Percentiles rank a stretch among this genome's conserved stretches.
Evolutionary conservation across 2,329 filamentous ascomycete species (phyloP).

Genomic region (Zymoseptoria crescenta): DNA sequence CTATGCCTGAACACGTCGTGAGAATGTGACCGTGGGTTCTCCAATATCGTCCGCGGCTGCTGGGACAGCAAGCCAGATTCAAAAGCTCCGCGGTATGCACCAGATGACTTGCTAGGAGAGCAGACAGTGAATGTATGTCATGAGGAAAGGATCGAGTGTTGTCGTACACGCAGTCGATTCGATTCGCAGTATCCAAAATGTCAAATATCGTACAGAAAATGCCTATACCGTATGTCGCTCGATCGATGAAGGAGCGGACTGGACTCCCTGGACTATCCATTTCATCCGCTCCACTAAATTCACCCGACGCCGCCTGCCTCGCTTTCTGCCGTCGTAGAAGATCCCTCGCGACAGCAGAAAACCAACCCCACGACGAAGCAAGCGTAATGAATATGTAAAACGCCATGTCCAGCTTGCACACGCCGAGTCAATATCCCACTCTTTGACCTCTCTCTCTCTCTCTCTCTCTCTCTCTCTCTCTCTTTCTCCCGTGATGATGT

Average conservation of each 20-base stretch:
- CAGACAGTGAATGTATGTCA: no score
- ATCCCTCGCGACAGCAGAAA: background rate
- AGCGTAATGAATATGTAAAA: background rate
- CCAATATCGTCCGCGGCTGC: no score
- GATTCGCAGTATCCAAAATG: background rate
- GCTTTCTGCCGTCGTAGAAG: background rate
- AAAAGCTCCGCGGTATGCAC: no score
- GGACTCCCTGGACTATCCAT: background rate
- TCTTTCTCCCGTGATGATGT: background rate
- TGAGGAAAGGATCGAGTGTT: no score
- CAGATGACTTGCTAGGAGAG: no score
- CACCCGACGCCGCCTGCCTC: background rate
- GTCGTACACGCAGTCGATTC: background rate
- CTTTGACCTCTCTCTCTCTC: no score
- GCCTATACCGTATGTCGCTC: background rate
- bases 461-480: background rate
- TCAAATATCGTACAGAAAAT: slow-evolving; percentile 1
- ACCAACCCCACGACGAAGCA: background rate
- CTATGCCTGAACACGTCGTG: no score
- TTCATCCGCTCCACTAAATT: background rate
- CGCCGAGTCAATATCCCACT: background rate
- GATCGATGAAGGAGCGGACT: background rate
- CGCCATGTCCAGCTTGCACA: background rate
- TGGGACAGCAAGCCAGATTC: no score
- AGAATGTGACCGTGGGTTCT: no score